Evolutionary conservation across 495 filamentous ascomycete genomes (phyloP), one percentile per base, ranked within the genome.

Genomic region (Talaromyces borbonicus): DNA sequence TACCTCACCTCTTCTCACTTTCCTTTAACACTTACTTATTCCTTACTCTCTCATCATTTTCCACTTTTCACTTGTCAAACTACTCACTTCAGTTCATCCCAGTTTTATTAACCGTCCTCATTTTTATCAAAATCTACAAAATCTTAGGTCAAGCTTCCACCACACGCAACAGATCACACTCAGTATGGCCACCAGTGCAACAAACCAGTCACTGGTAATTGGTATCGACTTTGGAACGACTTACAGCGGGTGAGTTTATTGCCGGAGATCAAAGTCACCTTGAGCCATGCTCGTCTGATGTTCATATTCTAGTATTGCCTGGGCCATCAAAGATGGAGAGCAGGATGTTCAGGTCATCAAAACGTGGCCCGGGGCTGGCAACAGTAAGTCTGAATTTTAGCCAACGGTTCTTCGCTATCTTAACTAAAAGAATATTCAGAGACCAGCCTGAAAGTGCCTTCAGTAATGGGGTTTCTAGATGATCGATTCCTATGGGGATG

Each of bases 141-240:
- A n/a, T n/a, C n/a, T n/a, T n/a, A n/a, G n/a, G n/a, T n/a, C n/a
- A n/a, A n/a, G n/a, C n/a, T n/a, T n/a, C n/a, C n/a, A n/a, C n/a
- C n/a, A n/a, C n/a, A n/a, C n/a, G n/a, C n/a, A n/a, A n/a, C n/a
- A n/a, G n/a, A n/a, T n/a, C n/a, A n/a, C n/a, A n/a, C n/a, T n/a
- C n/a, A n/a, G n/a, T 3, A 41, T 26, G 23, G n/a, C 23, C 14
- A 22, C 1, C 3, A 18, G 7, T 2, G n/a, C 1, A 4, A 25
- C 20, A 8, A 2, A 2, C 11, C 38, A 41, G 38, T 41, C 38
- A 2, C 14, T 72, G 1, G 49, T 65, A 9, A 51, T 74, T 20
- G 68, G 61, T 12, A 56, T 74, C 19, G 72, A 75, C 49, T 72
- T 72, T 46, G 72, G 69, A 11, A 75, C 68, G 5, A 75, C 69